Base-by-base conservation (phyloP, 2,329 filamentous ascomycete genomes). In the Endoconidiophora laricicola region DNA sequence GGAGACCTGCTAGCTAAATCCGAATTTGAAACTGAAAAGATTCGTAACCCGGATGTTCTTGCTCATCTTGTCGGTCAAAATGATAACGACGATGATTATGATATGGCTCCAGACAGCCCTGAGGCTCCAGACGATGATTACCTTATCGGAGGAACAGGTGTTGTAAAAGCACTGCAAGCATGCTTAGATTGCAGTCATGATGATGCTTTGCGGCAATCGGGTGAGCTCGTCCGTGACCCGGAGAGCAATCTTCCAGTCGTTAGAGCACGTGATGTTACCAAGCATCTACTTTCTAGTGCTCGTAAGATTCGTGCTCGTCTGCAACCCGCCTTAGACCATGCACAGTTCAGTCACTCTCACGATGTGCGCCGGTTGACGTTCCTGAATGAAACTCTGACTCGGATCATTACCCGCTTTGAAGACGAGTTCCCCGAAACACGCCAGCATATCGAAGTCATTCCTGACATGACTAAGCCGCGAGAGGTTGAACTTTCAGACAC, bases 341-440 rank as follows among this genome's bases (percentile, higher is more conserved):
- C 75, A 3, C 69, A 83, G 66, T 75, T 80, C 43, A 74, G 75
- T 55, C 70, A 76, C 38, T 82, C 88, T 57, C 71, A 78, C 56
- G 84, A 81, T 56, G 85, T 94, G 61, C 76, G 88, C 79, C 75
- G 72, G 78, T 74, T 96, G 18, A 70, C 82, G 41, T 94, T 94
- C 73, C 75, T 98, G 26, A 87, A 95, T 59, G 72, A 83, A 54
- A 96, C 91, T 0, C 72, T 98, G 7, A 75, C 87, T 59, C 81
- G 83, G 56, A 95, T 96, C 67, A 96, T 96, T 60, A 81, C 86
- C 61, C 83, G 91, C 24, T 98, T 96, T 61, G 91, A 96, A 63
- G 84, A 94, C 61, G 90, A 96, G 63, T 96, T 87, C 59, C 91
- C 91, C 0, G 90, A 96, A 60, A 93, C 85, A 0, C 79, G 49